Evolutionary conservation across 345 rosid genomes (phyloP).

Genomic region (thale cress (Arabidopsis thaliana)): TAIR10.1 NC_003070.9:1157501-1158000

Average conservation of each 20-base stretch:
- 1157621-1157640: neutral
- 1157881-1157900: conserved; percentile 47
- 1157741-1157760: conserved; percentile 10
- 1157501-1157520: neutral
- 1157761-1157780: conserved; percentile 13
- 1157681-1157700: conserved; percentile 1
- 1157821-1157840: conserved; percentile 34
- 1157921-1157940: conserved; percentile 48
- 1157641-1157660: conserved; percentile 12
- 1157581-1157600: neutral
- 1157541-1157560: conserved; percentile 27
- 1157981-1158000: neutral
- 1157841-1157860: conserved; percentile 47
- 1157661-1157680: neutral
- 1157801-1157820: conserved; percentile 28
- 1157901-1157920: conserved; percentile 28
- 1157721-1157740: neutral
- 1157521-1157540: conserved; percentile 24
- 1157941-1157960: conserved; percentile 20
- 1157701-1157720: neutral
- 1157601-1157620: neutral
- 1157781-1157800: conserved; percentile 13
- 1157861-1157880: conserved; percentile 47
- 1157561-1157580: conserved; percentile 9
- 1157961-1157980: no score